These are phyloP conservation scores for Paraphysoderma sedebokerense DNA, from an alignment of 371 early-diverging fungal genomes.

Conservation along the genomic window DNA sequence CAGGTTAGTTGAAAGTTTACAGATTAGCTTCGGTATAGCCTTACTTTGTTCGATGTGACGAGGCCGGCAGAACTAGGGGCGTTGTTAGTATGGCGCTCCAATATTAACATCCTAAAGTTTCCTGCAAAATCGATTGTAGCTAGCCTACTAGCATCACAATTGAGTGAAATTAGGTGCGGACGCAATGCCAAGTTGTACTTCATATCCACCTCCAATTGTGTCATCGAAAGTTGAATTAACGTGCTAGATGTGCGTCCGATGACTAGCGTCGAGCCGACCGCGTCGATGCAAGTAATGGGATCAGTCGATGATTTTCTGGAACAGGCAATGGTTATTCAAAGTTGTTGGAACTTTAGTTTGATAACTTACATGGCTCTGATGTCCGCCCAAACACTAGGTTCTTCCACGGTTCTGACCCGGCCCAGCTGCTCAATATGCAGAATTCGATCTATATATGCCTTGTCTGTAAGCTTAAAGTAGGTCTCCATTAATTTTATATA, in stretches of 20 bases:
- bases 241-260: constrained; percentile 19
- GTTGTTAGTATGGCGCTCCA: constrained; percentile 2
- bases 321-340: constrained; percentile 1
- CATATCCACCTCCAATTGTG: constrained; percentile 14
- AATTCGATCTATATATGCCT: too few relatives aligned
- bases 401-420: too few relatives aligned
- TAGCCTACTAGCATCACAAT: constrained; percentile 16
- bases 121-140: constrained; percentile 23
- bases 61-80: neutral
- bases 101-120: constrained; percentile 17
- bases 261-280: constrained; percentile 13
- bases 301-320: constrained; percentile 17
- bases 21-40: neutral
- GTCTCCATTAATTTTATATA: neutral
- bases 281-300: constrained; percentile 14
- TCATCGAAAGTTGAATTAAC: constrained; percentile 16
- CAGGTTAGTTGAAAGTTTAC: constrained; percentile 3
- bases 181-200: constrained; percentile 13
- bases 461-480: too few relatives aligned
- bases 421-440: too few relatives aligned
- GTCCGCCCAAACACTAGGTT: too few relatives aligned
- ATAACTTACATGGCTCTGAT: too few relatives aligned
- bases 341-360: too few relatives aligned
- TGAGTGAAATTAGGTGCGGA: constrained; percentile 14
- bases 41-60: neutral